A percentile compares a stretch with the other conserved stretches of the same genome.
Conservation (phyloP, 2,329 filamentous ascomycete species). For the Colletotrichum nymphaeae region DNA sequence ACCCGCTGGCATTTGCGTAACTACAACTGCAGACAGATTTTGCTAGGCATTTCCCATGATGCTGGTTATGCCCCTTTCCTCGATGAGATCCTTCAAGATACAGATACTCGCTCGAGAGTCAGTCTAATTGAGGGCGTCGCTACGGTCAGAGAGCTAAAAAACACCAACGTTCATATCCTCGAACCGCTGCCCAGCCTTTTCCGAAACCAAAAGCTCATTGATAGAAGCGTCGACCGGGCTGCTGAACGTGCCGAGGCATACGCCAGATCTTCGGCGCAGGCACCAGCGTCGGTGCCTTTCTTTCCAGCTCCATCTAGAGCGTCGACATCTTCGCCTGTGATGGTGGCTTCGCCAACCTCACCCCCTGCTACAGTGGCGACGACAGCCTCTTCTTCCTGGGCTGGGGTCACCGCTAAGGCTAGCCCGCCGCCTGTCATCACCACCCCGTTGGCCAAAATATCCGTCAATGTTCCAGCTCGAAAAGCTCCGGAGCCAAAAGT, state of each 20-base stretch:
- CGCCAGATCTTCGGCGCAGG: constrained; percentile 29
- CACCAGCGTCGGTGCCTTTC: neutral
- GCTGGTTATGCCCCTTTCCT: constrained; percentile 70
- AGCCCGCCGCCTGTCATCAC: constrained; percentile 57
- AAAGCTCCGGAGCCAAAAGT: constrained; percentile 35
- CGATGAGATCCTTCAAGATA: constrained; percentile 62
- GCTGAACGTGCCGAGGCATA: constrained; percentile 14
- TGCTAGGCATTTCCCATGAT: constrained; percentile 72
- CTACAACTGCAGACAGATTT: constrained; percentile 69
- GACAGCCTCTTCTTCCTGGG: constrained; percentile 48
- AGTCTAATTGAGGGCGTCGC: constrained; percentile 66
- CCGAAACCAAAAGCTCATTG: constrained; percentile 63
- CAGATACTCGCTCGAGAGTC: constrained; percentile 55
- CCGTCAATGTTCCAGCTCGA: constrained; percentile 34
- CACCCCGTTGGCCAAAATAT: constrained; percentile 53
- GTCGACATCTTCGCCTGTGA: constrained; percentile 39
- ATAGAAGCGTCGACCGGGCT: constrained; percentile 43
- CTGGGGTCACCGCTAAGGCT: constrained; percentile 52
- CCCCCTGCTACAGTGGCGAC: constrained; percentile 34
- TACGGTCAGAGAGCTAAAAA: constrained; percentile 60
- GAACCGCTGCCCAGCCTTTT: constrained; percentile 62
- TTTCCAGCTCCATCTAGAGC: neutral
- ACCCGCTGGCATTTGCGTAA: constrained; percentile 69
- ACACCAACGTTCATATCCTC: constrained; percentile 58
- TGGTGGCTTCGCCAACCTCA: constrained; percentile 40